A percentile compares a stretch with the other conserved stretches of the same genome.
phyloP scores from a whole-genome alignment of 164 flowering plant species.

The Umbellularia californica region DNA sequence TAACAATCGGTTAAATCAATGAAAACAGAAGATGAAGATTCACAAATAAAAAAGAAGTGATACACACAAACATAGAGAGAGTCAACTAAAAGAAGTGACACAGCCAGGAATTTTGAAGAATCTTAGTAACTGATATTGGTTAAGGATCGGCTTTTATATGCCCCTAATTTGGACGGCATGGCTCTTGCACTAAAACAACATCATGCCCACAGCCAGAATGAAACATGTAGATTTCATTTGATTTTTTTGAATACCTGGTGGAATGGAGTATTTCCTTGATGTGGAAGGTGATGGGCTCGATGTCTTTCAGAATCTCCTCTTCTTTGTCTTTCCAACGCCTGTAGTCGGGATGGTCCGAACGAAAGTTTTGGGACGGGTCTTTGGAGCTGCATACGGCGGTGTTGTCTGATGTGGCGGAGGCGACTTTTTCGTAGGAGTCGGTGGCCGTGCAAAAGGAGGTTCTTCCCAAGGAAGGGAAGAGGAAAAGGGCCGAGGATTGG shows the following conservation, averaged over 20 bases:
- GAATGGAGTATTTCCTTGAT: constrained; percentile 81
- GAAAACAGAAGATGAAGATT: neutral
- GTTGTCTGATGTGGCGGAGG: constrained; percentile 11
- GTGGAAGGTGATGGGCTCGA: constrained; percentile 45
- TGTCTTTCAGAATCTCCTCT: constrained; percentile 57
- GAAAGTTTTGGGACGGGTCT: constrained; percentile 4
- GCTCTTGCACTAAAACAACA: no score
- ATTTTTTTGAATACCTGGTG: constrained; percentile 29
- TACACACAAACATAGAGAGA: neutral
- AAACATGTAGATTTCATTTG: neutral
- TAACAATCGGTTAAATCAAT: neutral
- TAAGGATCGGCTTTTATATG: no score
- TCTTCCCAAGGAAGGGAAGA: constrained; percentile 10
- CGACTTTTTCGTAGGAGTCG: constrained; percentile 2
- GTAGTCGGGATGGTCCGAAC: constrained; percentile 42
- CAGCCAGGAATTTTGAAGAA: no score
- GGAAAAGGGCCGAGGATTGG: constrained; percentile 10
- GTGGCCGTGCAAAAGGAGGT: constrained; percentile 19
- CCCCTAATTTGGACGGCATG: neutral
- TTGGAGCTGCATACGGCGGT: constrained; percentile 11
- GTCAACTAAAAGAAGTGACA: neutral
- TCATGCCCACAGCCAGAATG: neutral
- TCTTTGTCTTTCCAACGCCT: constrained; percentile 65
- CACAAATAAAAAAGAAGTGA: neutral
- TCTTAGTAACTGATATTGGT: no score